phyloP scores from a whole-genome alignment of 257 asterid species.

The Dorcoceras hygrometricum region DNA sequence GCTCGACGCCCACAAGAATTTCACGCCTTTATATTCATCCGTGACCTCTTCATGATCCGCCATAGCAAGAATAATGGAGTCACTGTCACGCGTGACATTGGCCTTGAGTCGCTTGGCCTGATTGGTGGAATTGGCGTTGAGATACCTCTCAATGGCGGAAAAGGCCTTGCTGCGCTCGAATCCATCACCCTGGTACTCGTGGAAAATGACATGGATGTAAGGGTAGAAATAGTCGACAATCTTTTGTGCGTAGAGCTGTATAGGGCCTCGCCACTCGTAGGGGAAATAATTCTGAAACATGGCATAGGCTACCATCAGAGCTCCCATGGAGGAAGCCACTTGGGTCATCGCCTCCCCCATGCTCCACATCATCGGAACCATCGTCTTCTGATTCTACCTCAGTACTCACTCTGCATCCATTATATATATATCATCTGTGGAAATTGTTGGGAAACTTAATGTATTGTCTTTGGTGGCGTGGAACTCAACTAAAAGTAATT shows the following conservation, averaged over 20 bases:
- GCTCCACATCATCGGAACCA: not conserved
- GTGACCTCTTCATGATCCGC: conserved; percentile 54
- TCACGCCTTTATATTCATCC: conserved; percentile 41
- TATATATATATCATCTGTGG: too few relatives aligned
- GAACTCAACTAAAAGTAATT: too few relatives aligned
- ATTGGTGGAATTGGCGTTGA: conserved; percentile 40
- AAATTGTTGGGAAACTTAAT: too few relatives aligned
- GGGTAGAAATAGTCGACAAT: conserved; percentile 30
- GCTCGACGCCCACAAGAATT: conserved; percentile 52
- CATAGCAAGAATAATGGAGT: conserved; percentile 49
- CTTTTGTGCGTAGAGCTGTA: conserved; percentile 25
- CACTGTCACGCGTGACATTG: conserved; percentile 34
- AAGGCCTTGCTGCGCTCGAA: conserved; percentile 45
- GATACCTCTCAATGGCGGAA: conserved; percentile 47
- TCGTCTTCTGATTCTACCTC: too few relatives aligned
- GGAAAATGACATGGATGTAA: conserved; percentile 38
- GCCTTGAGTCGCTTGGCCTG: conserved; percentile 54
- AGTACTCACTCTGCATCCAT: too few relatives aligned
- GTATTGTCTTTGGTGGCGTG: too few relatives aligned
- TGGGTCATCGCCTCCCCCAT: conserved; percentile 28
- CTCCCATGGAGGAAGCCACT: conserved; percentile 29
- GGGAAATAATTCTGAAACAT: conserved; percentile 51
- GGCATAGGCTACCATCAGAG: conserved; percentile 32
- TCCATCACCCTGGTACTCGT: conserved; percentile 32
- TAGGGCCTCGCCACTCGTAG: conserved; percentile 25